phyloP scores from a whole-genome alignment of 495 filamentous ascomycete species.

The Rusavskia elegans region DNA sequence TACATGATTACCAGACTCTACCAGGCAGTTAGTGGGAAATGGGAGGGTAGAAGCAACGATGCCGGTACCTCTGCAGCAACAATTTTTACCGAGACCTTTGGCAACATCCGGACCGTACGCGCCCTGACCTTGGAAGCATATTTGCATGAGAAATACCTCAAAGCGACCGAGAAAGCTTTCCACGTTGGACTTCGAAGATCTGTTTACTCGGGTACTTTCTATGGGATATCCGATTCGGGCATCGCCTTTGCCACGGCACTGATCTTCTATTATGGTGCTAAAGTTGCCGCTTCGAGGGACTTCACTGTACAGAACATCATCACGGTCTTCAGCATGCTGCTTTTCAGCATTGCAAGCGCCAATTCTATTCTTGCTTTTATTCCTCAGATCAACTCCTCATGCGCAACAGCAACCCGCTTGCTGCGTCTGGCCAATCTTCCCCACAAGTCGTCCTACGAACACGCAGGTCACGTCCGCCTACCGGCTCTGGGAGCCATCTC shows the following conservation, averaged over 20 bases:
- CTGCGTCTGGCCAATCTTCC: constrained; percentile 54
- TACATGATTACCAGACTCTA: constrained; percentile 48
- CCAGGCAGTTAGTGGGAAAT: constrained; percentile 42
- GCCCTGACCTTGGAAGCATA: constrained; percentile 60
- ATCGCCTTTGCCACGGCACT: constrained; percentile 61
- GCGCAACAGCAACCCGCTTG: constrained; percentile 54
- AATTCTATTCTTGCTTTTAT: constrained; percentile 53
- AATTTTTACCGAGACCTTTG: constrained; percentile 64
- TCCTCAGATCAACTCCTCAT: constrained; percentile 63
- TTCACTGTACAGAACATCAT: constrained; percentile 43
- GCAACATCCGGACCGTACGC: constrained; percentile 67
- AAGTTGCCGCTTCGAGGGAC: constrained; percentile 34
- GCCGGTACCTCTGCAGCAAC: constrained; percentile 35
- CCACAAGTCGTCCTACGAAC: constrained; percentile 45
- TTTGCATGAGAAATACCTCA: constrained; percentile 51
- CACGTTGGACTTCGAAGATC: constrained; percentile 41
- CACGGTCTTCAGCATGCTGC: constrained; percentile 62
- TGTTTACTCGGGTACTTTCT: constrained; percentile 51
- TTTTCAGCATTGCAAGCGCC: constrained; percentile 64
- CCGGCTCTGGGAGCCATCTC: constrained; percentile 40
- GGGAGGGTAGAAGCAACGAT: constrained; percentile 53
- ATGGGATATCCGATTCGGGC: constrained; percentile 56
- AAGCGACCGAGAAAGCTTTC: constrained; percentile 31
- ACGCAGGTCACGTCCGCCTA: constrained; percentile 27
- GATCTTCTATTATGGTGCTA: constrained; percentile 69